A percentile compares a stretch with the other conserved stretches of the same genome.
Conservation (phyloP, 2,329 filamentous ascomycete species). For the Endothia cerciana region DNA sequence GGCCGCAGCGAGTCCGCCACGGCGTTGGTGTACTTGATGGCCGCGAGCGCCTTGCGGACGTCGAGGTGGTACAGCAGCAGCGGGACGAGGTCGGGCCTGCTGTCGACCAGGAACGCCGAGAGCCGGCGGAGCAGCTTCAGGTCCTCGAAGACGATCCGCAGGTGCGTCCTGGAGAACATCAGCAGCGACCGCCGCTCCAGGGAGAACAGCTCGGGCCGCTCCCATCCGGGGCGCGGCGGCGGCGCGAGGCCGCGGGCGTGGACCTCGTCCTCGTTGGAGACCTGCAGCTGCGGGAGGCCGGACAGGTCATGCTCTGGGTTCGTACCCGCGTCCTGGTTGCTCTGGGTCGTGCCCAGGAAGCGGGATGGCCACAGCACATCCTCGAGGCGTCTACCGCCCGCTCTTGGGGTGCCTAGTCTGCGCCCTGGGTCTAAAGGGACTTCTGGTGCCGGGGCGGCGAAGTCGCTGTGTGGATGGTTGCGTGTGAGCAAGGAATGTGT, state of each 20-base stretch:
- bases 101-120: conserved; percentile 65
- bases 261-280: conserved; percentile 2
- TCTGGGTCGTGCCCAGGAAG: neutral
- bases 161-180: conserved; percentile 68
- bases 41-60: conserved; percentile 69
- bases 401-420: neutral
- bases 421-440: neutral
- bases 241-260: conserved; percentile 41
- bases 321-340: neutral
- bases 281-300: conserved; percentile 4
- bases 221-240: conserved; percentile 38
- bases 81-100: conserved; percentile 66
- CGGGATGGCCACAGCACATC: neutral
- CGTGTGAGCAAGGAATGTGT: neutral
- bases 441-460: neutral
- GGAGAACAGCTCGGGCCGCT: conserved; percentile 46
- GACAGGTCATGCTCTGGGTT: neutral
- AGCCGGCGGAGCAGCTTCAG: conserved; percentile 67
- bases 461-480: neutral
- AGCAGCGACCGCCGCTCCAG: conserved; percentile 68
- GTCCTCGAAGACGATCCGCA: conserved; percentile 67
- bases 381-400: neutral
- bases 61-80: conserved; percentile 76
- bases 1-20: conserved; percentile 64
- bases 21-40: conserved; percentile 72